These are phyloP conservation scores for Sugiyamaella sp. DNA, from an alignment of 1,139 yeast species.

Conservation along the genomic window DNA sequence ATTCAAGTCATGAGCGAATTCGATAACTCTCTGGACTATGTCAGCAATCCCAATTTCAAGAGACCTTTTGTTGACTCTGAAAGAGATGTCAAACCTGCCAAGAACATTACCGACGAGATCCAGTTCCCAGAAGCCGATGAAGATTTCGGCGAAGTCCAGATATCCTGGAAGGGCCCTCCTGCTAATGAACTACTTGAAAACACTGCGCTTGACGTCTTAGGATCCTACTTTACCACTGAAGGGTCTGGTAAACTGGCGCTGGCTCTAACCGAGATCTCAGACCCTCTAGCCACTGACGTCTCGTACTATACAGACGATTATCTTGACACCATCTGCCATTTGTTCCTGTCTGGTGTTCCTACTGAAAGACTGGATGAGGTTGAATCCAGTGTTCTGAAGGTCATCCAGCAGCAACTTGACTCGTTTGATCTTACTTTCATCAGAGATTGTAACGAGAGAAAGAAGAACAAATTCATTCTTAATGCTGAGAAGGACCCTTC, in stretches of 20 bases:
- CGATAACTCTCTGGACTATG: conserved; percentile 57
- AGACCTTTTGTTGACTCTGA: conserved; percentile 85
- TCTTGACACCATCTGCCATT: conserved; percentile 57
- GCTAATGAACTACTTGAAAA: conserved; percentile 55
- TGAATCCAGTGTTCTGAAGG: conserved; percentile 51
- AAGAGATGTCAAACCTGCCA: conserved; percentile 47
- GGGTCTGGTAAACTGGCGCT: conserved; percentile 66
- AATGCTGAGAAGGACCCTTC: conserved; percentile 68
- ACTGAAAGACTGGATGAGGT: conserved; percentile 59
- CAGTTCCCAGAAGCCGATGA: conserved; percentile 92
- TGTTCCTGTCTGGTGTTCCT: conserved; percentile 76
- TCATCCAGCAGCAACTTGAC: conserved; percentile 51
- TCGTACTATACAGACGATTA: conserved; percentile 67
- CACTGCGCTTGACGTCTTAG: conserved; percentile 70
- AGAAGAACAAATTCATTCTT: conserved; percentile 62
- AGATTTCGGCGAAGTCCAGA: conserved; percentile 70
- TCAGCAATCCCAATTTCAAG: conserved; percentile 43
- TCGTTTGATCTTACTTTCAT: conserved; percentile 67
- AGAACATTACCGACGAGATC: conserved; percentile 51
- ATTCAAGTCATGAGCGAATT: conserved; percentile 61
- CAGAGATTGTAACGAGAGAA: conserved; percentile 67
- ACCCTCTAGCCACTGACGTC: conserved; percentile 78
- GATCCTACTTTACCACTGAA: conserved; percentile 71
- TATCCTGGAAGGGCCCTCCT: conserved; percentile 85
- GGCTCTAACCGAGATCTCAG: conserved; percentile 74